Evolutionary conservation across 805 yeast genomes (phyloP), one percentile per base, ranked within the genome.

Genomic region (Barnettozyma salicaria): DNA sequence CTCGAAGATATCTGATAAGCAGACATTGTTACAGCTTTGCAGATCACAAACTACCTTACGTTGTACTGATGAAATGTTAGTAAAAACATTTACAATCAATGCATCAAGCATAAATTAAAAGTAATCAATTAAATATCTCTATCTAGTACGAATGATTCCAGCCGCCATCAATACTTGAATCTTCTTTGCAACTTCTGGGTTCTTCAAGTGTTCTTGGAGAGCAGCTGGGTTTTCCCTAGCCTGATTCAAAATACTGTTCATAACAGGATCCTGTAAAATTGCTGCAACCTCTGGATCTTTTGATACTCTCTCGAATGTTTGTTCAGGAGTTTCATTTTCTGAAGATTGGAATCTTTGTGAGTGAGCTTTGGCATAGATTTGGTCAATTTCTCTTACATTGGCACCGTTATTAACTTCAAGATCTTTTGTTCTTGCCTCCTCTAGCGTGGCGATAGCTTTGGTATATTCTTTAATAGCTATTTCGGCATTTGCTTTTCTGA

Each of bases 221-320:
- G 97, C 97, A 30, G 96, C 95, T 34, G 98, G 98, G 59, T 92
- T 84, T 42, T 78, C 85, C 61, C 81, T 84, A 14, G 97, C 97
- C 67, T 92, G 99, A 50, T 77, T 81, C 59, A 92, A 72, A 48
- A 92, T 92, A 39, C 90, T 80, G 66, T 88, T 92, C 97, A 92
- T 90, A 29, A 90, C 88, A 10, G 97, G 96, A 58, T 89, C 96
- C 60, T 83, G 87, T 64, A 92, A 70, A 45, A 90, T 88, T 34
- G 78, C 72, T 39, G 82, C 86, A 40, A 90, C 83, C 65, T 89
- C 97, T n/a, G 97, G 97, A 61, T 92, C 97, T 60, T 82, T 75
- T 42, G 85, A 70, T 25, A 84, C 84, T 65, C 98, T 78, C 59
- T 82, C 94, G 72, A 88, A 75, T 18, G 97, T 85, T 66, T 92